Evolutionary conservation across 2,329 filamentous ascomycete species (phyloP).

Genomic region (Ascochyta pisi): DNA sequence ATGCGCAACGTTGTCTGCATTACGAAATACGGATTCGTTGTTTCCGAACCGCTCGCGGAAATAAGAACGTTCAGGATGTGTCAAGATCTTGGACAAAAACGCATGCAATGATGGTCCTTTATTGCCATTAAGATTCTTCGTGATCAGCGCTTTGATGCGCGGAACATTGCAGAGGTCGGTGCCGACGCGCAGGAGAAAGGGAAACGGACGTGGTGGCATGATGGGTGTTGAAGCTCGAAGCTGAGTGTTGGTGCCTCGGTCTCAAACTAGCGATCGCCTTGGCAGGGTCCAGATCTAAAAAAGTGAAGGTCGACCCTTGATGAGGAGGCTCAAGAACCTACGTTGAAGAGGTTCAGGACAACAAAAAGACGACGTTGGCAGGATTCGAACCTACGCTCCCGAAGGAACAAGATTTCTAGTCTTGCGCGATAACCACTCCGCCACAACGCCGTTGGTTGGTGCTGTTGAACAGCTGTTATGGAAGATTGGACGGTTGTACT

Average conservation of each 20-base stretch:
- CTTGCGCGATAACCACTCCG: conserved; percentile 54
- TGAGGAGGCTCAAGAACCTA: no score
- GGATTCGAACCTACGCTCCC: conserved; percentile 52
- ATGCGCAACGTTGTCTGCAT: conserved; percentile 26
- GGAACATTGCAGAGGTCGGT: conserved; percentile 78
- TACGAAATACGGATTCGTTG: conserved; percentile 10
- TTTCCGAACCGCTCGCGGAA: conserved; percentile 40
- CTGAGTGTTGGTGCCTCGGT: not conserved
- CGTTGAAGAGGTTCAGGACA: not conserved
- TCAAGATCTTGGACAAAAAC: conserved; percentile 38
- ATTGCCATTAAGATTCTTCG: conserved; percentile 17
- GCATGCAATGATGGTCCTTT: conserved; percentile 16
- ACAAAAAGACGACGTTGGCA: conserved; percentile 46
- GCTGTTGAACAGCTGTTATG: conserved; percentile 10
- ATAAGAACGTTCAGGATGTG: conserved; percentile 40
- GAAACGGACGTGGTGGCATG: conserved; percentile 63
- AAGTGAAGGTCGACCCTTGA: not conserved
- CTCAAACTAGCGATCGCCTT: not conserved
- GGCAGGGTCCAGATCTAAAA: not conserved
- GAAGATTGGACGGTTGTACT: not conserved
- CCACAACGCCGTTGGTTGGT: conserved; percentile 41
- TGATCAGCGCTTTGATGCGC: conserved; percentile 68
- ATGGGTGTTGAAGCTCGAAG: not conserved
- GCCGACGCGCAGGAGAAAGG: conserved; percentile 72
- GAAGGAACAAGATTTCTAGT: conserved; percentile 54